These are phyloP conservation scores for Gypsophila paniculata DNA, from an alignment of 179 eudicot species.

Conservation along the genomic window DNA sequence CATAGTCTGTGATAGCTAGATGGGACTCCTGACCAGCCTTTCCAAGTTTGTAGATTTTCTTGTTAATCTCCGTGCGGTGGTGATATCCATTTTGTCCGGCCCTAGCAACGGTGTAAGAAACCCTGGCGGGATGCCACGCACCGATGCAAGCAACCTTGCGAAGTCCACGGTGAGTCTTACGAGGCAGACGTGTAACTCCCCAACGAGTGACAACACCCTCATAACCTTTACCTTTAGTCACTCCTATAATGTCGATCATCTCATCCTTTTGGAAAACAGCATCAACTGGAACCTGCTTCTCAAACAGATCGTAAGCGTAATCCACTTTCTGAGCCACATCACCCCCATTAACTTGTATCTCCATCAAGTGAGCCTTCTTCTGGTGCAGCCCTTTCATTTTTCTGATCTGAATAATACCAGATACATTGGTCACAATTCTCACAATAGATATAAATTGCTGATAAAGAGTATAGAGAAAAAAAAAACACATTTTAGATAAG, in stretches of 20 bases:
- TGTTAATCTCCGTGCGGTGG: slow-evolving; percentile 79
- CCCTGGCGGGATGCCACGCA: slow-evolving; percentile 79
- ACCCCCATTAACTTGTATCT: slow-evolving; percentile 72
- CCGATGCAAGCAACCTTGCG: slow-evolving; percentile 89
- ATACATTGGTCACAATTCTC: too few relatives aligned
- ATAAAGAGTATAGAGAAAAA: too few relatives aligned
- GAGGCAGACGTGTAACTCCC: slow-evolving; percentile 87
- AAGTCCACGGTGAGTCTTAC: slow-evolving; percentile 81
- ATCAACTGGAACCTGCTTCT: slow-evolving; percentile 62
- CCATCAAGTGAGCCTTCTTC: slow-evolving; percentile 70
- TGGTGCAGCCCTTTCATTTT: slow-evolving; percentile 74
- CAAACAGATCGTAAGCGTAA: slow-evolving; percentile 66
- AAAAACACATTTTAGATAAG: too few relatives aligned
- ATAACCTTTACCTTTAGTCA: slow-evolving; percentile 75
- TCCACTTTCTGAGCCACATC: slow-evolving; percentile 63
- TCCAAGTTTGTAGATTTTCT: slow-evolving; percentile 75
- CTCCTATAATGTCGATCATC: slow-evolving; percentile 75
- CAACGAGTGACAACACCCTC: slow-evolving; percentile 83
- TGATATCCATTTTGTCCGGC: slow-evolving; percentile 91
- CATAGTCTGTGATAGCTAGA: slow-evolving; percentile 57
- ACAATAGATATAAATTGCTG: too few relatives aligned
- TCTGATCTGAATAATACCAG: slow-evolving; percentile 38
- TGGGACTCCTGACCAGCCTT: slow-evolving; percentile 57
- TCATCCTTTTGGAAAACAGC: slow-evolving; percentile 73
- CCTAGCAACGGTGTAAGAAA: slow-evolving; percentile 76